A percentile compares a stretch with the other conserved stretches of the same genome.
Evolutionary conservation across 345 rosid species (phyloP).

Genomic region (Salix suchowensis): DNA sequence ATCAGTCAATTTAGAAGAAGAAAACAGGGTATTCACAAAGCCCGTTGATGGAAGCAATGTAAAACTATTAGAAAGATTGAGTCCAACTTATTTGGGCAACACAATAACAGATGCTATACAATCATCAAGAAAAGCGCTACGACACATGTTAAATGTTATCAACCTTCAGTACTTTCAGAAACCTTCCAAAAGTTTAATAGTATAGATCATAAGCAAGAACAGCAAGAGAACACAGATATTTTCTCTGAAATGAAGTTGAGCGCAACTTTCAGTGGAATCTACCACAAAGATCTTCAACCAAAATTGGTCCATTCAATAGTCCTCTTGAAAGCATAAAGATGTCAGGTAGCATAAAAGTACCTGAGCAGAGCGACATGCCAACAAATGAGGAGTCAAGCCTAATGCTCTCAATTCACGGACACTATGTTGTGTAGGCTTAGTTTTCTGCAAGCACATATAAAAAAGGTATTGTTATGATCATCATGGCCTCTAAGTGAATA

Average conservation of each 20-base stretch:
- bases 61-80: neutral
- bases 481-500: neutral
- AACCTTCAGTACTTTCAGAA: neutral
- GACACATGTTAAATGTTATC: neutral
- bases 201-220: neutral
- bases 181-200: neutral
- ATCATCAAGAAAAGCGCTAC: neutral
- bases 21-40: neutral
- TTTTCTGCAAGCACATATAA: constrained; percentile 22
- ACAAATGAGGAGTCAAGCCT: constrained; percentile 32
- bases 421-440: constrained; percentile 36
- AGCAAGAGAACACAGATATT: neutral
- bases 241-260: neutral
- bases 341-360: constrained; percentile 8
- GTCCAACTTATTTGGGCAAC: neutral
- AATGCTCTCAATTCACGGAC: constrained; percentile 37
- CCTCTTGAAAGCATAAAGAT: neutral
- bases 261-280: neutral
- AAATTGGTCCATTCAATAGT: neutral
- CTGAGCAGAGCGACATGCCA: constrained; percentile 39
- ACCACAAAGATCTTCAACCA: neutral
- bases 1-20: neutral
- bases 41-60: neutral
- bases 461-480: neutral
- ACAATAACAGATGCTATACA: neutral